phyloP scores from a whole-genome alignment of 768 basidiomycete genomes.

The Collybia mongolica region DNA sequence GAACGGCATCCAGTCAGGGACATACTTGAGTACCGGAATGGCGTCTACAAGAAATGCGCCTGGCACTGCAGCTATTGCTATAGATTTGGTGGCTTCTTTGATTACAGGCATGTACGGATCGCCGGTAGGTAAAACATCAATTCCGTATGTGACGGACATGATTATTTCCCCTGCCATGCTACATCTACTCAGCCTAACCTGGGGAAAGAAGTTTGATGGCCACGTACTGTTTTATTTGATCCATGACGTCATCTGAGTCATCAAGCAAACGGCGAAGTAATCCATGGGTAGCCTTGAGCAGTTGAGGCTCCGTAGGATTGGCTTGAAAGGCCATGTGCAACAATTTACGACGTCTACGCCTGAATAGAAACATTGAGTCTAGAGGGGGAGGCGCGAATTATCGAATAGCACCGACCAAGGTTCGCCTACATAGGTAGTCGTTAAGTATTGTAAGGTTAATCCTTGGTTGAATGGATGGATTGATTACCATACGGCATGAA shows the following conservation, averaged over 20 bases:
- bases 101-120: constrained; percentile 33
- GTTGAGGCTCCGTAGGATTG: constrained; percentile 10
- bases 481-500: constrained; percentile 7
- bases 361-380: constrained; percentile 1
- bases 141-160: constrained; percentile 11
- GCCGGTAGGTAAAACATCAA: background rate
- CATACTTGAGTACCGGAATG: constrained; percentile 25
- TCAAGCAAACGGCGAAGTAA: constrained; percentile 16
- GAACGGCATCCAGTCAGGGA: constrained; percentile 36
- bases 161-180: constrained; percentile 25
- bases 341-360: constrained; percentile 22
- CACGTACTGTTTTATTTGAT: constrained; percentile 18
- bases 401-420: background rate
- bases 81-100: constrained; percentile 23
- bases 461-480: background rate
- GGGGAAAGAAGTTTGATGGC: background rate
- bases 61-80: constrained; percentile 23
- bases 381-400: background rate
- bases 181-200: background rate
- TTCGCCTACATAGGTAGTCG: background rate
- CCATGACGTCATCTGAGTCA: constrained; percentile 10
- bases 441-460: background rate
- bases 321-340: constrained; percentile 22
- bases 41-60: constrained; percentile 33
- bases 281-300: constrained; percentile 12